Percentiles rank a stretch among this genome's conserved stretches.
These are phyloP conservation scores for Debaryomyces hansenii DNA, from an alignment of 805 yeast genomes.

Conservation along the genomic window DNA sequence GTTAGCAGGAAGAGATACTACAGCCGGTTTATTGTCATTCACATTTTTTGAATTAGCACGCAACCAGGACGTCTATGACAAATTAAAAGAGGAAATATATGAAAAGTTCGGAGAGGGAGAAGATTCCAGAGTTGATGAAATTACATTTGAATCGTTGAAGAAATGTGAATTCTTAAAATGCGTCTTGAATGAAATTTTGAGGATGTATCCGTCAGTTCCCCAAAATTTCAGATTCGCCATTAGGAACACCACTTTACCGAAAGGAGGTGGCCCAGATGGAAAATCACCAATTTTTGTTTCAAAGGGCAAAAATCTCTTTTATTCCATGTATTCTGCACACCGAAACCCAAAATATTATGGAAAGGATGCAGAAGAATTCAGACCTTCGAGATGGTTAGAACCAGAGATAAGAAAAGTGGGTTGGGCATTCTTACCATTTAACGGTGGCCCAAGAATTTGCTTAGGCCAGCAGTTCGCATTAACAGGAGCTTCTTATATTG, in stretches of 20 bases:
- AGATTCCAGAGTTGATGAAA: slow-evolving; percentile 25
- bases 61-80: slow-evolving; percentile 30
- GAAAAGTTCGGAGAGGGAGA: slow-evolving; percentile 33
- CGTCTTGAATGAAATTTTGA: slow-evolving; percentile 34
- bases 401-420: slow-evolving; percentile 26
- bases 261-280: slow-evolving; percentile 48
- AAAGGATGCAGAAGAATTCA: slow-evolving; percentile 27
- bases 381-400: slow-evolving; percentile 34
- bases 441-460: slow-evolving; percentile 40
- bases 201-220: slow-evolving; percentile 49
- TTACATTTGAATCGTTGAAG: slow-evolving; percentile 39
- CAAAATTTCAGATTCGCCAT: slow-evolving; percentile 46
- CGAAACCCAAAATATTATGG: slow-evolving; percentile 32
- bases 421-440: slow-evolving; percentile 38
- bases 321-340: slow-evolving; percentile 44
- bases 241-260: slow-evolving; percentile 48
- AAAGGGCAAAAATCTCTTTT: slow-evolving; percentile 45
- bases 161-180: slow-evolving; percentile 39
- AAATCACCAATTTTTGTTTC: slow-evolving; percentile 39
- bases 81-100: slow-evolving; percentile 30
- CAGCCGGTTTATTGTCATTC: too few relatives aligned
- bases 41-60: slow-evolving; percentile 36
- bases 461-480: slow-evolving; percentile 42
- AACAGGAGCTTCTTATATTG: slow-evolving; percentile 34
- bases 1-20: slow-evolving; percentile 45